Conservation (phyloP, 2,329 filamentous ascomycete species). For the Seiridium cupressi region DNA sequence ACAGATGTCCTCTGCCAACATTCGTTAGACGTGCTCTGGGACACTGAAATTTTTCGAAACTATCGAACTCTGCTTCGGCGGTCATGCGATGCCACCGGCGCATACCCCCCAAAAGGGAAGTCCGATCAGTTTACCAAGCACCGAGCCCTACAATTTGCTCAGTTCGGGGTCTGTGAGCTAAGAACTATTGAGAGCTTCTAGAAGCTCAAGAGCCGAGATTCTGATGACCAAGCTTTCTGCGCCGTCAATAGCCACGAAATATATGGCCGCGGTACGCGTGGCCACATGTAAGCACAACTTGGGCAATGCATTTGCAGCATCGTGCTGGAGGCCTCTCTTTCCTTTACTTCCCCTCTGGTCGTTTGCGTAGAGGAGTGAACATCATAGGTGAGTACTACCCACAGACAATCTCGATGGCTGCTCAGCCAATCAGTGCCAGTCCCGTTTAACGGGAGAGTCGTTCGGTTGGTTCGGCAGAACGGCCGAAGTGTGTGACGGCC, state of each 20-base stretch:
- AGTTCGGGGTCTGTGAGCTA: not conserved
- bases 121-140: not conserved
- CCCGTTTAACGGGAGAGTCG: not conserved
- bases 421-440: not conserved
- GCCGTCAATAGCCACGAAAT: not conserved
- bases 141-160: not conserved
- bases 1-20: no score
- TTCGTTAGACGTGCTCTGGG: no score
- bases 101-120: not conserved
- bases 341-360: not conserved
- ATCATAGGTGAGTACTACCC: not conserved
- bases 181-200: slow-evolving; percentile 6
- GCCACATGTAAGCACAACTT: no score
- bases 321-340: not conserved
- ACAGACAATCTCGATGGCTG: not conserved
- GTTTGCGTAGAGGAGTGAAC: not conserved
- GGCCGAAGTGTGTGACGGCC: not conserved
- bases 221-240: not conserved
- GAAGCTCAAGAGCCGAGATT: slow-evolving; percentile 3
- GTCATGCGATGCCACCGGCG: not conserved
- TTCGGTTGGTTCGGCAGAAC: slow-evolving; percentile 5
- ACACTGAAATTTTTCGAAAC: not conserved
- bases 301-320: no score
- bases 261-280: not conserved
- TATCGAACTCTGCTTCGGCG: not conserved